Percentiles rank a stretch among this genome's conserved stretches.
Evolutionary conservation across 495 filamentous ascomycete genomes (phyloP).

Genomic region (Aspergillus baeticus): DNA sequence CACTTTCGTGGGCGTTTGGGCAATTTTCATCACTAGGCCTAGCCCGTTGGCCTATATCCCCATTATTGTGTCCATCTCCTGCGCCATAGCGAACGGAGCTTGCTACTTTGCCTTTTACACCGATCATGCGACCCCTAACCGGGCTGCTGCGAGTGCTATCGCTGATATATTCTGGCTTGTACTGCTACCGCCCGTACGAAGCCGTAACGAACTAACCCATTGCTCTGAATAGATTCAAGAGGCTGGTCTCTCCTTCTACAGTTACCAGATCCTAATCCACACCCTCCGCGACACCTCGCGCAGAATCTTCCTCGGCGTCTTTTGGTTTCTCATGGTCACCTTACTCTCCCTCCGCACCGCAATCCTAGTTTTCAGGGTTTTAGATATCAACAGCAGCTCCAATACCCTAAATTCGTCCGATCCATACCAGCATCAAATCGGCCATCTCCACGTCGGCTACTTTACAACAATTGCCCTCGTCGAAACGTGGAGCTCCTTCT

Average conservation of each 20-base stretch:
- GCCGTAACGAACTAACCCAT: background rate
- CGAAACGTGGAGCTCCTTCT: constrained; percentile 30
- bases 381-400: constrained; percentile 10
- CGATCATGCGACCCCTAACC: constrained; percentile 13
- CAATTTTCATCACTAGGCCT: constrained; percentile 25
- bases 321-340: constrained; percentile 30
- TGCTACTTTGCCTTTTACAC: constrained; percentile 39
- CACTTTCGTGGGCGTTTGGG: constrained; percentile 26
- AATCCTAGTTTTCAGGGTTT: constrained; percentile 26
- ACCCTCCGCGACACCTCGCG: constrained; percentile 22
- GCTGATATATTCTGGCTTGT: constrained; percentile 37
- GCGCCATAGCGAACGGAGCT: constrained; percentile 32
- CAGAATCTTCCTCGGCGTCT: constrained; percentile 24
- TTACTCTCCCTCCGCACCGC: constrained; percentile 21
- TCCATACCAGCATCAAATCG: constrained; percentile 19
- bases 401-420: background rate
- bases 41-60: constrained; percentile 30
- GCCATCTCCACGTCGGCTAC: constrained; percentile 35
- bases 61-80: constrained; percentile 25
- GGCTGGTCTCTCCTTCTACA: constrained; percentile 38
- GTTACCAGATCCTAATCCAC: constrained; percentile 33
- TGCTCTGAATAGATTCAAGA: constrained; percentile 30
- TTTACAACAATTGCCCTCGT: constrained; percentile 33
- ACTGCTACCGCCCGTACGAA: background rate
- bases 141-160: constrained; percentile 26